These are phyloP conservation scores for Boechera divaricarpa DNA, from an alignment of 345 rosid species.

Conservation along the genomic window DNA sequence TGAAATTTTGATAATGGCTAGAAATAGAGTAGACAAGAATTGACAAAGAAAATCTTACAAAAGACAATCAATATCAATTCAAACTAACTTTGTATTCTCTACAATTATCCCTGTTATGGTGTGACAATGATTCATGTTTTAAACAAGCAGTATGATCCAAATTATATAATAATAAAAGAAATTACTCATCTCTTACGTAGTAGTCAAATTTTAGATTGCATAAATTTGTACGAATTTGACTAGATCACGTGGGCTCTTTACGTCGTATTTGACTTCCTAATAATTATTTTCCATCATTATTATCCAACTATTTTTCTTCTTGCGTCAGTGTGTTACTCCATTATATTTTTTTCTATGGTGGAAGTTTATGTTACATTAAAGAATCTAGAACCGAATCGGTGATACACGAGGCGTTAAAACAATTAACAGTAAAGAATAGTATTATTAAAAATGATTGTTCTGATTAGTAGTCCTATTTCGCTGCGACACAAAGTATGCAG, in stretches of 20 bases:
- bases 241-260: slow-evolving; percentile 36
- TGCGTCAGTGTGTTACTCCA: slow-evolving; percentile 26
- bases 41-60: not conserved
- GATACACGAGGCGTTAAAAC: not conserved
- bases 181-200: not conserved
- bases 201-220: slow-evolving; percentile 22
- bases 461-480: too few species aligned
- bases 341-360: slow-evolving; percentile 10
- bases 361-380: not conserved
- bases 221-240: slow-evolving; percentile 14
- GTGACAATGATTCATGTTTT: not conserved
- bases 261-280: slow-evolving; percentile 14
- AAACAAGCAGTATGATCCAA: not conserved
- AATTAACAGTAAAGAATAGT: not conserved
- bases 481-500: too few species aligned
- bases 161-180: not conserved
- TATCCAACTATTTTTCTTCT: slow-evolving; percentile 14
- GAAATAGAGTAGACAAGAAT: not conserved
- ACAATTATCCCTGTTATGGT: not conserved
- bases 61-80: not conserved
- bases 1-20: not conserved
- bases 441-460: not conserved
- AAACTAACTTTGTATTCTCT: not conserved
- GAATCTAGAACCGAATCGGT: not conserved
- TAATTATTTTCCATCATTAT: slow-evolving; percentile 28